A percentile compares a stretch with the other conserved stretches of the same genome.
These are phyloP conservation scores for Penstemon newberryi DNA, from an alignment of 257 asterid species.

Conservation along the genomic window DNA sequence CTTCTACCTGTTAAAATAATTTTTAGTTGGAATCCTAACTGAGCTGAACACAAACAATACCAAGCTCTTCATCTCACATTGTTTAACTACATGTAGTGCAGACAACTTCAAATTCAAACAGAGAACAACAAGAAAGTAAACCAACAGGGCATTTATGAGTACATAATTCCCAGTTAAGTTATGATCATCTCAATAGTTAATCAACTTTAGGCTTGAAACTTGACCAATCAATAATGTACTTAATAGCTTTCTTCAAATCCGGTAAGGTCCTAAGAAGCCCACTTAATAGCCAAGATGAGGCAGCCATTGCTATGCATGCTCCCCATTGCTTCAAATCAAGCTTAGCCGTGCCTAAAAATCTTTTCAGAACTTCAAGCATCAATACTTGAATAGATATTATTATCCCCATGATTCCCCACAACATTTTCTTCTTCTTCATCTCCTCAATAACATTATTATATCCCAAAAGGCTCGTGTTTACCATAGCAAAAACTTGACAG, in stretches of 20 bases:
- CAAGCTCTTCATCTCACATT: too few species aligned
- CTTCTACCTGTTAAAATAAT: too few species aligned
- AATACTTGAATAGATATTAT: constrained; percentile 6
- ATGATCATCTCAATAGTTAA: background rate
- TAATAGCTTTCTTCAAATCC: constrained; percentile 2
- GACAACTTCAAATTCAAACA: too few species aligned
- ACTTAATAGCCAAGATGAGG: constrained; percentile 18
- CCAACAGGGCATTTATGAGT: too few species aligned
- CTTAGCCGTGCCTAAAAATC: constrained; percentile 19
- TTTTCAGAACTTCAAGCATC: constrained; percentile 24
- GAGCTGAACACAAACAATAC: too few species aligned
- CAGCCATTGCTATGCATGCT: constrained; percentile 22
- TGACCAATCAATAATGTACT: background rate
- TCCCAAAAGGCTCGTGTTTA: constrained; percentile 11
- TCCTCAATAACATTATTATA: constrained; percentile 18
- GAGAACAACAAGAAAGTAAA: too few species aligned
- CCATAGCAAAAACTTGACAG: constrained; percentile 28
- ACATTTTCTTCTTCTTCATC: constrained; percentile 17
- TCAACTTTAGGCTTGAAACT: constrained; percentile 24
- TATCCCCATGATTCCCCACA: constrained; percentile 26
- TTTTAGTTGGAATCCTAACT: too few species aligned
- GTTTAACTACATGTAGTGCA: too few species aligned
- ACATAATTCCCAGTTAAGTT: too few species aligned
- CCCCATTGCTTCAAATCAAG: constrained; percentile 24
- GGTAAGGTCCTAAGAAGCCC: constrained; percentile 9